Evolutionary conservation across 1,139 yeast genomes (phyloP).

Genomic region (Sugiyamaella novakii): DNA sequence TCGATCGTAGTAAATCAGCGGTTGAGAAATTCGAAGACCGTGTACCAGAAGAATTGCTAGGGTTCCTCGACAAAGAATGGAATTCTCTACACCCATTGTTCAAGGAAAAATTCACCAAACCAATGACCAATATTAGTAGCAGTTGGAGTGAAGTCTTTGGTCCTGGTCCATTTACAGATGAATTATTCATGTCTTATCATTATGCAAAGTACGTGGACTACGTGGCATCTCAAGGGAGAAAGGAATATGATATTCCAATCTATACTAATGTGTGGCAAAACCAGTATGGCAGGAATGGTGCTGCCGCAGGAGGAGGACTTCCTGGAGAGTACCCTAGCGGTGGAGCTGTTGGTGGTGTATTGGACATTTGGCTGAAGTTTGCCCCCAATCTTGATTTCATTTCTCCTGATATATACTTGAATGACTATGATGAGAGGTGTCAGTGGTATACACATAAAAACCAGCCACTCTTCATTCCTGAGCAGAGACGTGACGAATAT

Average conservation of each 20-base stretch:
- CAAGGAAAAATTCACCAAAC: slow-evolving; percentile 11
- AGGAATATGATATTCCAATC: slow-evolving; percentile 21
- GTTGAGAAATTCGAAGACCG: slow-evolving; percentile 2
- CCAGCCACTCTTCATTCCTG: slow-evolving; percentile 25
- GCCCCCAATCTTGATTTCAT: slow-evolving; percentile 21
- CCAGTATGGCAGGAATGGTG: slow-evolving; percentile 5
- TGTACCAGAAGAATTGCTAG: slow-evolving; percentile 18
- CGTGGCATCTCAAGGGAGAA: slow-evolving; percentile 18
- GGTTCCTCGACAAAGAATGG: slow-evolving; percentile 11
- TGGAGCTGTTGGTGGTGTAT: slow-evolving; percentile 20
- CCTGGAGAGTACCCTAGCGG: slow-evolving; percentile 26
- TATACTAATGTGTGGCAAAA: slow-evolving; percentile 25
- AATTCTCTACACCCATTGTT: slow-evolving; percentile 15
- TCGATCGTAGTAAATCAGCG: slow-evolving; percentile 15
- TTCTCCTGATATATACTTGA: slow-evolving; percentile 22
- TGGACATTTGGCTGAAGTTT: slow-evolving; percentile 23
- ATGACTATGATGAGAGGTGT: slow-evolving; percentile 21
- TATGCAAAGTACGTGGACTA: slow-evolving; percentile 20
- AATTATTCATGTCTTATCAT: slow-evolving; percentile 25
- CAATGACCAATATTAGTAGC: background rate
- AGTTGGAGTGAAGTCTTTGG: slow-evolving; percentile 23
- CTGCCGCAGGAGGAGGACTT: slow-evolving; percentile 23
- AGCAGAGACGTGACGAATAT: slow-evolving; percentile 25
- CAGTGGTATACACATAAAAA: slow-evolving; percentile 18
- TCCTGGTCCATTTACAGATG: slow-evolving; percentile 15